Evolutionary conservation across 352 stramenopile genomes (phyloP).

Genomic region (Globisporangium sylvaticum): DNA sequence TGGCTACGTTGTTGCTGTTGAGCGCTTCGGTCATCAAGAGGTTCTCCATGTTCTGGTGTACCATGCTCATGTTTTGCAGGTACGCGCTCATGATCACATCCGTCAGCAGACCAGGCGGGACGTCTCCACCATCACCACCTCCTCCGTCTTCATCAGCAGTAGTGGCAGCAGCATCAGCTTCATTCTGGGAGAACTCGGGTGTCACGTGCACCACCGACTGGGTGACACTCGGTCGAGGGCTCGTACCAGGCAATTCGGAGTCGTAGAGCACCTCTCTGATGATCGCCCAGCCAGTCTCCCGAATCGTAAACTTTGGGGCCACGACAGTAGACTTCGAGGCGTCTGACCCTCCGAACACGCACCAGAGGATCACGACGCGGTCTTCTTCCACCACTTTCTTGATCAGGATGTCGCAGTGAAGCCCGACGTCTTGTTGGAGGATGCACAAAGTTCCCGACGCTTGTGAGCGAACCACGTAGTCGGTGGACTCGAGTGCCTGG

Average conservation of each 20-base stretch:
- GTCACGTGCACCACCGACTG: constrained; percentile 1
- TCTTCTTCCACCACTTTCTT: neutral
- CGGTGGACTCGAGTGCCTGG: neutral
- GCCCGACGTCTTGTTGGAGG: neutral
- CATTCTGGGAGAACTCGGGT: neutral
- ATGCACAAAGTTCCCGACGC: neutral
- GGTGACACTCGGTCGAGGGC: neutral
- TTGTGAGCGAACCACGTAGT: neutral
- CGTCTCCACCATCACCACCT: neutral
- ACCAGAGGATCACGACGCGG: neutral
- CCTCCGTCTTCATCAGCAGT: neutral
- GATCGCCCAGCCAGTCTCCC: neutral
- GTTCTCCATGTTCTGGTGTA: neutral
- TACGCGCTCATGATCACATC: neutral
- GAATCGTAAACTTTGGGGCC: neutral
- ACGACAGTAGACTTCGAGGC: neutral
- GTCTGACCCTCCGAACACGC: neutral
- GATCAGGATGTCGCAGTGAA: neutral
- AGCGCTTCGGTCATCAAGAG: neutral
- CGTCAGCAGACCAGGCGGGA: neutral
- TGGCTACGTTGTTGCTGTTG: neutral
- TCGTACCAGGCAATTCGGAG: neutral
- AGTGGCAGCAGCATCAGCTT: too few relatives aligned
- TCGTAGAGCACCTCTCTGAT: neutral
- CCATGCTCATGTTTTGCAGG: neutral